Evolutionary conservation across 169 alveolate species (phyloP).

Genomic region (Plasmodium ovale): DNA sequence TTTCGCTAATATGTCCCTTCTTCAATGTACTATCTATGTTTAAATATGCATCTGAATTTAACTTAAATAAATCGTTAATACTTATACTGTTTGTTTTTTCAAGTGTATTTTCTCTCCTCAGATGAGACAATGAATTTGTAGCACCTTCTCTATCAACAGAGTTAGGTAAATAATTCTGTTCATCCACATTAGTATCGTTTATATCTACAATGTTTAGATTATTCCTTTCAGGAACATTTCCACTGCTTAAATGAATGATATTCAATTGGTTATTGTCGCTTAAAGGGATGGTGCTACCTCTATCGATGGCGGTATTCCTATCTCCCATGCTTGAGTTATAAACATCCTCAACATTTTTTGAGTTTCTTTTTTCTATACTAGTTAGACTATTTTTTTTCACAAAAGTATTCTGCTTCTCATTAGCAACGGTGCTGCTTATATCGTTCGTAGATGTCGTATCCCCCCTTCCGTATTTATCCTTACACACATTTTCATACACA

Average conservation of each 20-base stretch:
- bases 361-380: not conserved
- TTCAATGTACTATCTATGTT: conserved; percentile 44
- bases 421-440: not conserved
- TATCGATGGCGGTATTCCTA: not conserved
- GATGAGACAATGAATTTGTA: not conserved
- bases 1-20: conserved; percentile 34
- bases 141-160: not conserved
- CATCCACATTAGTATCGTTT: conserved; percentile 15
- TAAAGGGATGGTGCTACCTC: not conserved
- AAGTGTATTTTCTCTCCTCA: conserved; percentile 29
- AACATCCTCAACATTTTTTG: not conserved
- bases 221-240: not conserved
- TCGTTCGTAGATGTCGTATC: too few relatives aligned
- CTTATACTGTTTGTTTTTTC: conserved; percentile 43
- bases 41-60: conserved; percentile 22
- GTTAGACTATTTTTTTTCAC: conserved; percentile 1
- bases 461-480: too few relatives aligned
- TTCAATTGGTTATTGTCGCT: not conserved
- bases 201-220: conserved; percentile 13
- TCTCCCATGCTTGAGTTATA: not conserved
- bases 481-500: not conserved
- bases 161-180: not conserved
- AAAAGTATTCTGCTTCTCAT: not conserved
- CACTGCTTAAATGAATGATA: not conserved
- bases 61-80: conserved; percentile 50